A percentile compares a stretch with the other conserved stretches of the same genome.
Evolutionary conservation across 1,139 yeast species (phyloP).

Genomic region (Kluyveromyces marxianus): DNA sequence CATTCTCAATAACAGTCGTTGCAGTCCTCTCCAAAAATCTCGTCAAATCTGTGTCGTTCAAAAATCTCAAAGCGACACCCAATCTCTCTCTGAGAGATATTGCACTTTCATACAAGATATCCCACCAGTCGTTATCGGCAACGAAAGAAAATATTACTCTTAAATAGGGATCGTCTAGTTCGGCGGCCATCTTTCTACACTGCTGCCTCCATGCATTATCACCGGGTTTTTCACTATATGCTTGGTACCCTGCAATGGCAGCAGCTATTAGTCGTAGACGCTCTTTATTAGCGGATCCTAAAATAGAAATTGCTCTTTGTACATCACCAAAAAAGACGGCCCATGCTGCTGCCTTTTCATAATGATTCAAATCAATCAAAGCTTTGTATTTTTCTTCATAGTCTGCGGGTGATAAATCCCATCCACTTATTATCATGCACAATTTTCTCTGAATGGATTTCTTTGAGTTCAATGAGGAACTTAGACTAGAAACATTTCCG

Average conservation of each 20-base stretch:
- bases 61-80: constrained; percentile 81
- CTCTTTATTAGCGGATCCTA: constrained; percentile 40
- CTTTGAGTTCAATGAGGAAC: constrained; percentile 29
- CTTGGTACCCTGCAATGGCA: constrained; percentile 88
- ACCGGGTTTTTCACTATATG: constrained; percentile 51
- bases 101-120: constrained; percentile 83
- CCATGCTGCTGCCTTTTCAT: constrained; percentile 96
- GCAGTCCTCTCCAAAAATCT: constrained; percentile 64
- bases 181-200: constrained; percentile 80
- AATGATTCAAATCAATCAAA: constrained; percentile 51
- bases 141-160: constrained; percentile 90
- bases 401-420: constrained; percentile 77
- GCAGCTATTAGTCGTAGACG: constrained; percentile 75
- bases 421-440: constrained; percentile 81
- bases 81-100: constrained; percentile 80
- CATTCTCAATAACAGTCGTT: constrained; percentile 61
- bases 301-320: constrained; percentile 65
- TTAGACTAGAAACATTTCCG: constrained; percentile 18
- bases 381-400: constrained; percentile 60
- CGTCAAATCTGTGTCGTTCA: constrained; percentile 69
- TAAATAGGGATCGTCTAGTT: constrained; percentile 80
- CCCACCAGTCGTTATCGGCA: constrained; percentile 96
- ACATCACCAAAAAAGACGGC: constrained; percentile 93
- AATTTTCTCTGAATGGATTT: constrained; percentile 61
- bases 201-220: constrained; percentile 92